phyloP scores from a whole-genome alignment of 75 land plant species.

The Sequoiadendron giganteum region DNA sequence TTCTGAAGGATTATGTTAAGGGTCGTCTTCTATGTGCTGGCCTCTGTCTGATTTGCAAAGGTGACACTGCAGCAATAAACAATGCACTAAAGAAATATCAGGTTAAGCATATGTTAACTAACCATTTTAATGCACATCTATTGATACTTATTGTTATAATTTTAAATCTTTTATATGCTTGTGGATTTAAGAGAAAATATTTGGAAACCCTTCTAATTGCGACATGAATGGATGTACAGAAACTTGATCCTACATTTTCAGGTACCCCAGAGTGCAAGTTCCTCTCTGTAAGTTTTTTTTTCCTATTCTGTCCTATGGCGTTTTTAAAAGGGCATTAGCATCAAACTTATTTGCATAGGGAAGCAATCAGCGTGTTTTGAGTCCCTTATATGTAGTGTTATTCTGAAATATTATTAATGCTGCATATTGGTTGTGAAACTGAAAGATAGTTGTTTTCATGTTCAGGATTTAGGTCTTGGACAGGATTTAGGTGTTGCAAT shows the following conservation, averaged over 20 bases:
- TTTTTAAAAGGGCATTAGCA: background rate
- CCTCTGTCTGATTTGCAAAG: slow-evolving; percentile 79
- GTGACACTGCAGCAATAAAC: slow-evolving; percentile 75
- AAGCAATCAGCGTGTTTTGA: background rate
- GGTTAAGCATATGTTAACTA: slow-evolving; percentile 37
- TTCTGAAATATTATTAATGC: background rate
- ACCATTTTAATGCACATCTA: background rate
- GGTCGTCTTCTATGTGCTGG: slow-evolving; percentile 93
- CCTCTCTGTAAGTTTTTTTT: slow-evolving; percentile 47
- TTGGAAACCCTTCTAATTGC: background rate
- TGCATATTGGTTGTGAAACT: background rate
- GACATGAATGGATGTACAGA: slow-evolving; percentile 46
- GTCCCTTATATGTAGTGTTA: background rate
- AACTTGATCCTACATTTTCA: slow-evolving; percentile 92
- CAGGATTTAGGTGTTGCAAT: slow-evolving; percentile 85
- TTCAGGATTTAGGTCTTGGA: slow-evolving; percentile 78
- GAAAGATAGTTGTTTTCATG: background rate
- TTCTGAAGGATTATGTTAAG: slow-evolving; percentile 91
- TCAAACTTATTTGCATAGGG: background rate
- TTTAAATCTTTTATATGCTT: background rate
- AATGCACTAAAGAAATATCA: slow-evolving; percentile 84
- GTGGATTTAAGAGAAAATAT: background rate
- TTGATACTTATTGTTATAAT: background rate
- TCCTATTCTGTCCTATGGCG: background rate
- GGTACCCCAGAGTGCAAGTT: slow-evolving; percentile 85